phyloP scores from a whole-genome alignment of 2,329 filamentous ascomycete species.

The Curvularia eragrostidis region DNA sequence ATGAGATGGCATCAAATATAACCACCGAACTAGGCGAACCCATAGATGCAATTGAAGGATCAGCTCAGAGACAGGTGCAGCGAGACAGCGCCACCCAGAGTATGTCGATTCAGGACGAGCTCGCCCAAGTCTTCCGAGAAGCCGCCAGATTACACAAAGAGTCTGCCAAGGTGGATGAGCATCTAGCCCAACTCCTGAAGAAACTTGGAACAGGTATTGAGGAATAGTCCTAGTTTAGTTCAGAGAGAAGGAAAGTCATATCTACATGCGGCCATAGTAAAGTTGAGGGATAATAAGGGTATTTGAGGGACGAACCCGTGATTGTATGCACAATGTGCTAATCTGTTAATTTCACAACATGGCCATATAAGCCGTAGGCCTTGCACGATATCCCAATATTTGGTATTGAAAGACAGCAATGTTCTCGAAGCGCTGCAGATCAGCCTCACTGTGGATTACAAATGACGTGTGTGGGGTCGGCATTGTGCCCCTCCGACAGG shows the following conservation, averaged over 20 bases:
- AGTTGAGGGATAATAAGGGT: not conserved
- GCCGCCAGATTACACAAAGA: not conserved
- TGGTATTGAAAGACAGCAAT: not conserved
- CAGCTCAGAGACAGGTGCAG: not conserved
- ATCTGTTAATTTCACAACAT: not conserved
- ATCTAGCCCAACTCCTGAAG: not conserved
- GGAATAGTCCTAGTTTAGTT: not conserved
- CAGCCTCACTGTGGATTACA: conserved; percentile 19
- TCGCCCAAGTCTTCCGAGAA: not conserved
- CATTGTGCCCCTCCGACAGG: conserved; percentile 25
- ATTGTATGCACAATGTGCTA: not conserved
- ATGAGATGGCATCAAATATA: not conserved
- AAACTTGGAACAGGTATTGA: not conserved
- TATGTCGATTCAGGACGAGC: not conserved
- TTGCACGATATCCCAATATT: not conserved
- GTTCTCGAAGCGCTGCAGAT: not conserved
- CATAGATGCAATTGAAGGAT: not conserved
- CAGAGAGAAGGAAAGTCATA: not conserved
- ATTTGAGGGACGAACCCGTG: not conserved
- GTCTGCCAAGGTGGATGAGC: not conserved
- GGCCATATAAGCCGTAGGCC: not conserved
- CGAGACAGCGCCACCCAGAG: not conserved
- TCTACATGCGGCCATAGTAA: not conserved
- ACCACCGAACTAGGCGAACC: not conserved
- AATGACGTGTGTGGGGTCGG: conserved; percentile 43